Evolutionary conservation across 1,139 yeast genomes (phyloP), one percentile per base, ranked within the genome.

Genomic region (Diutina scorzettiae): DNA sequence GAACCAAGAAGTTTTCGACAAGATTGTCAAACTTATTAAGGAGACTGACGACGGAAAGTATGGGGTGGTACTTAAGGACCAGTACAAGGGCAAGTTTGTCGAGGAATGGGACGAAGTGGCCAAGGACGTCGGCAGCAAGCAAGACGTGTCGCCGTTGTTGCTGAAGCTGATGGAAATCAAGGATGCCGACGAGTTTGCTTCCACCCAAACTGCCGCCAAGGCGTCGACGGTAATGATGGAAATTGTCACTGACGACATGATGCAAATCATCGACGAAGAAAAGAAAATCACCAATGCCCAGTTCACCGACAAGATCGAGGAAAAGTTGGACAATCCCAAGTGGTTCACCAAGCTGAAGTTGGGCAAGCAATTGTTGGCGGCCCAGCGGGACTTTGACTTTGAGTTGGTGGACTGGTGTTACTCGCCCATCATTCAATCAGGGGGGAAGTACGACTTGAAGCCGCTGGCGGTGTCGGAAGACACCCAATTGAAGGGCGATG

Each of bases 361-460:
- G 40, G 89, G 82, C 48, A 70, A 78, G 50, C 73, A 71, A 45
- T 56, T 73, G 27, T 58, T 65, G 47, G 69, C 63, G 34, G 64
- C 63, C 30, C 51, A 56, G 44, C 55, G 64, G 41, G 78, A 77
- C 44, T 82, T 86, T 51, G 95, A 86, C 53, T 69, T 82, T 3
- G 79, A 77, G 47, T 76, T 78, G 48, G 64, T 91, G 30, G 97
- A 91, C 59, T 91, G 96, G 96, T 84, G 96, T 52, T 87, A 86
- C 59, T 78, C 87, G 41, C 97, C 98, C 25, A 83, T 86, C 45
- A 73, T 91, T 46, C 95, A 89, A 62, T 81, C 94, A 52, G 95
- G 95, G 43, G 87, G 86, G 37, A 78, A 78, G 43, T 89, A 79
- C 56, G 95, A 87, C 58, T 68, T 89, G 55, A 81, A 73, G 53